Evolutionary conservation across 352 stramenopile species (phyloP).

Genomic region (Phytophthora ramorum): DNA sequence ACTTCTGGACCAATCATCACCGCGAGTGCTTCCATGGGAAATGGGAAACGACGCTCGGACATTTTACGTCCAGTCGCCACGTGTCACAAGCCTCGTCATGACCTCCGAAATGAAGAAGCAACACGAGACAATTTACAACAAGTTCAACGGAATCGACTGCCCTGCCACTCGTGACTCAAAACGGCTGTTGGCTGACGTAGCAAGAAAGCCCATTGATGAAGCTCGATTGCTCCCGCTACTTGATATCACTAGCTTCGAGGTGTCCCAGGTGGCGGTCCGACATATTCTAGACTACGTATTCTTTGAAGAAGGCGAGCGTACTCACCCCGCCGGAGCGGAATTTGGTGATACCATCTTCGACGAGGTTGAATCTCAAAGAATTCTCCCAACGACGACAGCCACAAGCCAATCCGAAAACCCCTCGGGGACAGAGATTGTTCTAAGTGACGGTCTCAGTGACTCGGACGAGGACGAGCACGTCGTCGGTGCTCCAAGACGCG

Average conservation of each 20-base stretch:
- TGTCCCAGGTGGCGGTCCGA: neutral
- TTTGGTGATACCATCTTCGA: slow-evolving; percentile 2
- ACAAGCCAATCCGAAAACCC: too few relatives aligned
- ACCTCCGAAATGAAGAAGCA: neutral
- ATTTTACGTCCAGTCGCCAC: too few relatives aligned
- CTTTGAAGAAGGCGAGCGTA: neutral
- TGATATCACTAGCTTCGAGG: neutral
- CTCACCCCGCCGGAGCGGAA: too few relatives aligned
- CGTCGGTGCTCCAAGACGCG: neutral
- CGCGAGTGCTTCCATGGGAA: too few relatives aligned
- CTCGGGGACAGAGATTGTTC: neutral
- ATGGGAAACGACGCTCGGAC: too few relatives aligned
- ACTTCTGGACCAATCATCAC: too few relatives aligned
- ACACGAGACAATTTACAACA: neutral
- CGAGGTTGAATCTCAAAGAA: too few relatives aligned
- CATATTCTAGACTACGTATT: slow-evolving; percentile 5
- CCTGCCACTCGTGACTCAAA: neutral
- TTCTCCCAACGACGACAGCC: too few relatives aligned
- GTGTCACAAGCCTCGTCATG: too few relatives aligned
- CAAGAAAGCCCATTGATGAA: neutral
- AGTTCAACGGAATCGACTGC: slow-evolving; percentile 5
- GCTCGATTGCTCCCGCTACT: neutral
- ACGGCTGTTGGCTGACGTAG: neutral
- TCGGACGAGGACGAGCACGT: slow-evolving; percentile 1
- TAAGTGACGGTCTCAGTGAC: slow-evolving; percentile 2